A percentile compares a stretch with the other conserved stretches of the same genome.
phyloP scores from a whole-genome alignment of 495 filamentous ascomycete genomes.

The Hypomontagnella monticulosa region DNA sequence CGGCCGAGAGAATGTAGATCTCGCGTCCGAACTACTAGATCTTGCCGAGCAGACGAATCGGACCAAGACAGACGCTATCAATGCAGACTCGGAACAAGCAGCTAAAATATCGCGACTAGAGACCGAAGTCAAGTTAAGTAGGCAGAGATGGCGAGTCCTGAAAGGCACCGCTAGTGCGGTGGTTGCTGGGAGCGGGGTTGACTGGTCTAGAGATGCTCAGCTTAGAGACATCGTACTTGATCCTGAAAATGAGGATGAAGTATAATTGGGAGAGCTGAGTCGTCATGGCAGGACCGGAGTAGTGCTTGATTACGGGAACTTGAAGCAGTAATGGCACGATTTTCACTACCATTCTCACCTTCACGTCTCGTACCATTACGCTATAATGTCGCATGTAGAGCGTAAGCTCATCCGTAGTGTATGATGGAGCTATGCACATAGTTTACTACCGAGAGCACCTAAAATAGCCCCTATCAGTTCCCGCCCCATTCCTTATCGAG shows the following conservation, averaged over 20 bases:
- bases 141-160: constrained; percentile 74
- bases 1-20: constrained; percentile 67
- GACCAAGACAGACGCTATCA: constrained; percentile 56
- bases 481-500: constrained; percentile 12
- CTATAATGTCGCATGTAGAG: not conserved
- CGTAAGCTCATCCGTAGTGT: constrained; percentile 4
- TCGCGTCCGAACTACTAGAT: constrained; percentile 67
- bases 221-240: constrained; percentile 80
- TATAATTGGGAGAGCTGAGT: not conserved
- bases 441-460: no score
- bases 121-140: constrained; percentile 62
- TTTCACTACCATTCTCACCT: not conserved
- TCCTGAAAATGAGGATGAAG: constrained; percentile 61
- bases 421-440: not conserved
- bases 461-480: constrained; percentile 1
- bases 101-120: constrained; percentile 66
- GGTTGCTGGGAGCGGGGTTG: constrained; percentile 82
- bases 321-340: not conserved
- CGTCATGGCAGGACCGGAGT: no score
- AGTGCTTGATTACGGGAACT: no score
- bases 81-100: constrained; percentile 61
- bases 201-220: constrained; percentile 79
- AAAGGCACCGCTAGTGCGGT: constrained; percentile 77
- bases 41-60: constrained; percentile 67
- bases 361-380: not conserved